These are phyloP conservation scores for Trichocladium antarcticum DNA, from an alignment of 495 filamentous ascomycete species.

Conservation along the genomic window DNA sequence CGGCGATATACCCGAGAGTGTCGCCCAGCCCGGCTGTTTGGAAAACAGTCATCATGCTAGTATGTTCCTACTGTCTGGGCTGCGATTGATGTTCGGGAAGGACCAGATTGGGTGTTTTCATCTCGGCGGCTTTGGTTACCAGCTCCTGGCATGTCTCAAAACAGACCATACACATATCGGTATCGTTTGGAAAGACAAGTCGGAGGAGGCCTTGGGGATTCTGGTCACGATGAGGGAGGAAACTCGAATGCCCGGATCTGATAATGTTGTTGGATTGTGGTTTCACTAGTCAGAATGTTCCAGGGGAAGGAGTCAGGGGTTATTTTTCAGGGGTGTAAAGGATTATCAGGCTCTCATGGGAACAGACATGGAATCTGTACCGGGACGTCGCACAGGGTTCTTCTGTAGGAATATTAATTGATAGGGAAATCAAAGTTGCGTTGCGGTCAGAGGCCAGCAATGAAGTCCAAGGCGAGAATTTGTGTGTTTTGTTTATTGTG, in stretches of 20 bases:
- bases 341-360: background rate
- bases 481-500: background rate
- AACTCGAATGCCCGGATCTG: background rate
- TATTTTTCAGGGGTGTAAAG: conserved; percentile 2
- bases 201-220: background rate
- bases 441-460: background rate
- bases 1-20: background rate
- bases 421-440: background rate
- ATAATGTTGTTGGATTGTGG: conserved; percentile 5
- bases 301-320: background rate
- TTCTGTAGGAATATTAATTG: background rate
- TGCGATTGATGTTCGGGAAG: background rate
- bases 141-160: background rate
- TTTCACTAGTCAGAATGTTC: background rate
- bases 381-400: background rate
- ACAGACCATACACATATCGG: background rate
- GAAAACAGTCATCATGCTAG: background rate
- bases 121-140: background rate
- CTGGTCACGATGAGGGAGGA: too few relatives aligned
- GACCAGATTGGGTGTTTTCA: background rate
- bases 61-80: background rate
- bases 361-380: too few relatives aligned
- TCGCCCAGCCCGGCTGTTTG: too few relatives aligned
- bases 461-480: background rate
- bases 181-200: background rate